Conservation (phyloP, 2,329 filamentous ascomycete species). For the Hymenoscyphus fraxineus region DNA sequence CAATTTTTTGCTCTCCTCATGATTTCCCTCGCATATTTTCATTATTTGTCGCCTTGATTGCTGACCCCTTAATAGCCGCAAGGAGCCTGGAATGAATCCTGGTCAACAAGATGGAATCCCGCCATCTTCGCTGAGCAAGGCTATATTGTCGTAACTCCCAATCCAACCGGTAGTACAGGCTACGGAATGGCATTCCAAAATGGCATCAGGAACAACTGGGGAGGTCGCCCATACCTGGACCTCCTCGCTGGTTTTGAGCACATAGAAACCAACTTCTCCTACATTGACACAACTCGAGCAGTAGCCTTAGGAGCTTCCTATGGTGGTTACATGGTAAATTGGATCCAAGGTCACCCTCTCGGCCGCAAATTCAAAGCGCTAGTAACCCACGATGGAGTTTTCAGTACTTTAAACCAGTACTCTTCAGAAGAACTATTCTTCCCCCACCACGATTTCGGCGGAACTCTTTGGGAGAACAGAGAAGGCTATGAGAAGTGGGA, state of each 20-base stretch:
- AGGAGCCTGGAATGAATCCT: slow-evolving; percentile 34
- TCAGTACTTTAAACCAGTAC: slow-evolving; percentile 65
- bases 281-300: slow-evolving; percentile 64
- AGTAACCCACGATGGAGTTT: slow-evolving; percentile 84
- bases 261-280: slow-evolving; percentile 60
- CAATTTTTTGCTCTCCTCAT: neutral
- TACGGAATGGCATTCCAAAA: slow-evolving; percentile 77
- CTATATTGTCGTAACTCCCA: slow-evolving; percentile 77
- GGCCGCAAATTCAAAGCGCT: slow-evolving; percentile 83
- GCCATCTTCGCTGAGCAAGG: slow-evolving; percentile 84
- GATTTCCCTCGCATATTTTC: no score
- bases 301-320: slow-evolving; percentile 74
- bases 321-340: slow-evolving; percentile 78
- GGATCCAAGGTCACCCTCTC: slow-evolving; percentile 84
- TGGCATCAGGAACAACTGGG: slow-evolving; percentile 78
- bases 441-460: slow-evolving; percentile 62
- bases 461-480: slow-evolving; percentile 52
- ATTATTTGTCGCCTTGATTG: neutral
- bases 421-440: slow-evolving; percentile 68
- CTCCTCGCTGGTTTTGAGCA: slow-evolving; percentile 75
- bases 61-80: slow-evolving; percentile 26
- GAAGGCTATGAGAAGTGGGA: slow-evolving; percentile 67
- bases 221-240: slow-evolving; percentile 78
- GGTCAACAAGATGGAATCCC: slow-evolving; percentile 77
- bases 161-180: slow-evolving; percentile 78